Evolutionary conservation across 805 yeast genomes (phyloP).

Genomic region (Monosporozyma unispora): DNA sequence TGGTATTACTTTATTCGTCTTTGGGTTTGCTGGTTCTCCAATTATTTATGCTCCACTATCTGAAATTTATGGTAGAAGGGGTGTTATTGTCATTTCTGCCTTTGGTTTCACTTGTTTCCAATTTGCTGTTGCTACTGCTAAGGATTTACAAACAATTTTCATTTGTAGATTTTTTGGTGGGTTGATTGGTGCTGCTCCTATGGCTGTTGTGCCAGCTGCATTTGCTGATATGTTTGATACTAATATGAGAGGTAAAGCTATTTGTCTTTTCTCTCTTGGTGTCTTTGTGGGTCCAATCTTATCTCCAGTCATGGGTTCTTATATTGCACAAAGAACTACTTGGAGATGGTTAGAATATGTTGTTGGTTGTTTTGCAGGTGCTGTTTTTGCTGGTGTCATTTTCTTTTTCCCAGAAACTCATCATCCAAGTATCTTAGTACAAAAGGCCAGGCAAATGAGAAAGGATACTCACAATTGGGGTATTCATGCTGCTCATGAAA

Average conservation of each 20-base stretch:
- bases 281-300: constrained; percentile 74
- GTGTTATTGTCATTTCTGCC: constrained; percentile 47
- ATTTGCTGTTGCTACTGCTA: constrained; percentile 70
- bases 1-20: constrained; percentile 72
- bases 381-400: constrained; percentile 28
- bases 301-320: constrained; percentile 70
- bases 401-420: constrained; percentile 43
- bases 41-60: constrained; percentile 82
- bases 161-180: constrained; percentile 77
- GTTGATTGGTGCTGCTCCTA: constrained; percentile 72
- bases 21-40: constrained; percentile 93
- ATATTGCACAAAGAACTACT: constrained; percentile 30
- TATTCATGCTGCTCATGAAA: constrained; percentile 69
- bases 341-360: constrained; percentile 48
- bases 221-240: constrained; percentile 75
- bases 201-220: constrained; percentile 80
- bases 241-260: constrained; percentile 62
- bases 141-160: constrained; percentile 68
- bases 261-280: constrained; percentile 59
- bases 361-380: constrained; percentile 43
- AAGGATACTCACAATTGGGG: constrained; percentile 74
- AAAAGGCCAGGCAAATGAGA: constrained; percentile 50
- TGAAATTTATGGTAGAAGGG: constrained; percentile 66
- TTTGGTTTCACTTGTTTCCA: constrained; percentile 51
- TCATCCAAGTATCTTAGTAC: constrained; percentile 35